Percentiles rank a stretch among this genome's conserved stretches.
Evolutionary conservation across 2,329 filamentous ascomycete species (phyloP).

Genomic region (Epichloe aotearoae): DNA sequence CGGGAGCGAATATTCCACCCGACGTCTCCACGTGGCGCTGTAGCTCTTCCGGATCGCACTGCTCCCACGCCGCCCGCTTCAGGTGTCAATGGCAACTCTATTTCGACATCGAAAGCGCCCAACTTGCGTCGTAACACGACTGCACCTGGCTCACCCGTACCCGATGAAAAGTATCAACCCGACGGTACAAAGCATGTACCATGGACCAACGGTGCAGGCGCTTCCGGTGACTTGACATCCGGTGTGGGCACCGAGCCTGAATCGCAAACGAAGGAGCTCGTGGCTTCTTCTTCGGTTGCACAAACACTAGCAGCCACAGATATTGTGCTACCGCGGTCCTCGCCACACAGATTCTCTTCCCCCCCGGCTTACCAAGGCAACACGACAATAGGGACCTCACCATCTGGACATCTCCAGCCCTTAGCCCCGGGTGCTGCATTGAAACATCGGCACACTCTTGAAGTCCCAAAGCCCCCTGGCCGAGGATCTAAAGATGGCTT

Average conservation of each 20-base stretch:
- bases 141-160: not conserved
- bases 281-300: not conserved
- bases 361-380: conserved; percentile 41
- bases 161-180: not conserved
- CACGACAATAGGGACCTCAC: conserved; percentile 25
- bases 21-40: conserved; percentile 15
- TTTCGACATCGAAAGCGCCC: not conserved
- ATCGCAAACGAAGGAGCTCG: not conserved
- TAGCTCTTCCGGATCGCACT: conserved; percentile 18
- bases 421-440: conserved; percentile 36
- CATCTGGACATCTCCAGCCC: conserved; percentile 39
- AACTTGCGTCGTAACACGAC: not conserved
- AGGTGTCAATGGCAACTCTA: conserved; percentile 10
- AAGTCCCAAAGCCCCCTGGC: conserved; percentile 62
- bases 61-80: conserved; percentile 10
- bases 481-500: conserved; percentile 61
- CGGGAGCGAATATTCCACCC: conserved; percentile 15
- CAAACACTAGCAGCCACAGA: conserved; percentile 1
- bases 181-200: not conserved
- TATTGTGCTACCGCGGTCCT: conserved; percentile 8
- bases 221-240: not conserved
- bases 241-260: not conserved
- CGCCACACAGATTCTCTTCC: conserved; percentile 52
- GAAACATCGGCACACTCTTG: conserved; percentile 75
- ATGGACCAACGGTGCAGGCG: not conserved